Evolutionary conservation across 768 basidiomycete genomes (phyloP).

Genomic region (Suillus paluster): DNA sequence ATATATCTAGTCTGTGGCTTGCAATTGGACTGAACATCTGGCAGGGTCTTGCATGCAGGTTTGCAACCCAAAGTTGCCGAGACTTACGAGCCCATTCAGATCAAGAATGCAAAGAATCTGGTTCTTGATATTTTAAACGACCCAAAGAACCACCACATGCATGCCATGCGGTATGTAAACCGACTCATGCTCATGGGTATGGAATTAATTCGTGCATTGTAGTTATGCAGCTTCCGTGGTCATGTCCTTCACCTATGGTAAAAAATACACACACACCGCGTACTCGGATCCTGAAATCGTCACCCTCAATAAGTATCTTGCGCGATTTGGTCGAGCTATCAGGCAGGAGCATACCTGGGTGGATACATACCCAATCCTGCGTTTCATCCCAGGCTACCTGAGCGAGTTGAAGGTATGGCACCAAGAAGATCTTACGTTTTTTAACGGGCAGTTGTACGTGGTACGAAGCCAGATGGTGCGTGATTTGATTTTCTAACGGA

Average conservation of each 20-base stretch:
- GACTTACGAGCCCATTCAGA: constrained; percentile 40
- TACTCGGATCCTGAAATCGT: constrained; percentile 41
- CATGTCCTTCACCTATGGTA: constrained; percentile 45
- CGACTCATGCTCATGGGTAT: not conserved
- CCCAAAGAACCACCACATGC: constrained; percentile 37
- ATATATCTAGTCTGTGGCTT: not conserved
- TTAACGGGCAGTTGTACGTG: constrained; percentile 31
- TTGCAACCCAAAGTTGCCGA: constrained; percentile 38
- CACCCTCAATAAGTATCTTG: constrained; percentile 29
- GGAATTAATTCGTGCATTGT: not conserved
- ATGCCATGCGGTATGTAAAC: constrained; percentile 32
- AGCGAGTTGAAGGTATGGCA: constrained; percentile 58
- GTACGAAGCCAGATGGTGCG: constrained; percentile 35
- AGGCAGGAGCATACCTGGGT: constrained; percentile 30
- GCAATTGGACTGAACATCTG: not conserved
- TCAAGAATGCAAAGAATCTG: constrained; percentile 34
- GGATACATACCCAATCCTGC: constrained; percentile 26
- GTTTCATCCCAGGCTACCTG: constrained; percentile 40
- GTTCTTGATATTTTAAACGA: constrained; percentile 40
- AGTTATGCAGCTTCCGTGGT: constrained; percentile 46
- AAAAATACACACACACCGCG: constrained; percentile 40
- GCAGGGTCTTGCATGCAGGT: constrained; percentile 37
- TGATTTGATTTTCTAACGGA: not conserved
- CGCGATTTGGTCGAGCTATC: constrained; percentile 31
- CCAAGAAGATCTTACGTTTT: constrained; percentile 41